phyloP scores from a whole-genome alignment of 176 grass and related monocot species.

The Oryza officinalis region DNA sequence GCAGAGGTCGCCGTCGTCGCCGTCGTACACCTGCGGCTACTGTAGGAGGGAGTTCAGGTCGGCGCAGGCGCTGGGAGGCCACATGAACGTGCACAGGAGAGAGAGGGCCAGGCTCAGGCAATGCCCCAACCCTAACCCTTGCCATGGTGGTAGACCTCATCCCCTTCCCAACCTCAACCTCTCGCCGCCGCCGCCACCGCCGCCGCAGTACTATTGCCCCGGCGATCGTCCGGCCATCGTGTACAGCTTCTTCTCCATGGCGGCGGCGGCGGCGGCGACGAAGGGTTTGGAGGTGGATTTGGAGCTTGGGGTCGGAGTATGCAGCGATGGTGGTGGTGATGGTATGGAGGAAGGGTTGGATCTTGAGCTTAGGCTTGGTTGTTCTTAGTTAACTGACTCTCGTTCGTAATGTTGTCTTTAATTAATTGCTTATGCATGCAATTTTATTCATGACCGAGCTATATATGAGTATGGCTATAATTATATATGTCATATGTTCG shows the following conservation, averaged over 20 bases:
- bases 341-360: slow-evolving; percentile 22
- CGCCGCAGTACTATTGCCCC: not conserved
- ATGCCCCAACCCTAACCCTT: not conserved
- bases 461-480: not conserved
- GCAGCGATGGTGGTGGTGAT: not conserved
- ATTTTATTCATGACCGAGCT: not conserved
- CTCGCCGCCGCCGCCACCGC: not conserved
- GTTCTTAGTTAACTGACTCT: not conserved
- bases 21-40: slow-evolving; percentile 49
- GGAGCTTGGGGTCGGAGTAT: slow-evolving; percentile 23
- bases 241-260: slow-evolving; percentile 44
- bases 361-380: slow-evolving; percentile 60
- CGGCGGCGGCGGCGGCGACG: not conserved
- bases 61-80: slow-evolving; percentile 47
- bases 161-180: slow-evolving; percentile 43
- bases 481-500: not conserved
- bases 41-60: slow-evolving; percentile 50
- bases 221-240: not conserved
- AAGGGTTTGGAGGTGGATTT: slow-evolving; percentile 28
- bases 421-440: not conserved
- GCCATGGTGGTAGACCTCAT: not conserved
- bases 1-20: not conserved
- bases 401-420: not conserved
- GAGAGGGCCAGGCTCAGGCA: slow-evolving; percentile 51
- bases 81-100: slow-evolving; percentile 59